Evolutionary conservation across 306 rosid genomes (phyloP), one percentile per base, ranked within the genome.

Genomic region (Carpinus fangiana): DNA sequence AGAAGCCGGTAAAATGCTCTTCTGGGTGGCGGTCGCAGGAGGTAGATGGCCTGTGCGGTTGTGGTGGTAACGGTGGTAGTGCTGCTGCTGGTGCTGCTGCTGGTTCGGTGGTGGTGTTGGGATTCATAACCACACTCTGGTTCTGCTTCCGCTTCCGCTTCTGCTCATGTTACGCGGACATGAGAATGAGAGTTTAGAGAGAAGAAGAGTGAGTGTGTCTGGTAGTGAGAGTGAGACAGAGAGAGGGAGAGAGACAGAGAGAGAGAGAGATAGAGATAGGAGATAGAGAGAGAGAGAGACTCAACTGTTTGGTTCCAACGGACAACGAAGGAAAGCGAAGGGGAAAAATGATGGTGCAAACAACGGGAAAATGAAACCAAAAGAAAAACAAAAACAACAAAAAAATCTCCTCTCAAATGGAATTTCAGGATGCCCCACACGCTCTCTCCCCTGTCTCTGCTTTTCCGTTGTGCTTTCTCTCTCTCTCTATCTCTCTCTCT

Each of bases 1-100:
- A 95, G 80, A 95, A 95, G 46, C 98, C 99, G 12, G 99, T 93
- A 90, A 95, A 95, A 12, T 76, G 81, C 77, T 95, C 99, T 47
- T 91, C 90, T 0, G 99, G 98, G 61, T 95, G 99, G 17, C 86
- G 93, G 67, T 82, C 86, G 46, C 99, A 95, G 83, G 98, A 91
- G 51, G 91, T 88, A 3, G 99, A 91, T 0, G 91, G 96, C 4
- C 94, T 90, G 75, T 95, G 86, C 4, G 94, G 89, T 61, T 87
- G 98, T 13, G 80, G 84, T 14, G 72, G 94, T n/a, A 80, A 82
- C 2, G 90, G 91, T 23, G 92, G 92, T 3, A 60, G 88, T 59
- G 76, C 81, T 18, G 76, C 26, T 8, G 73, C 73, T 21, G 85
- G 78, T 46, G 74, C 79, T 50, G 77, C 61, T 43, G 84, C 54